Evolutionary conservation across 345 rosid genomes (phyloP), one percentile per base, ranked within the genome.

Genomic region (Gossypium thurberi): DNA sequence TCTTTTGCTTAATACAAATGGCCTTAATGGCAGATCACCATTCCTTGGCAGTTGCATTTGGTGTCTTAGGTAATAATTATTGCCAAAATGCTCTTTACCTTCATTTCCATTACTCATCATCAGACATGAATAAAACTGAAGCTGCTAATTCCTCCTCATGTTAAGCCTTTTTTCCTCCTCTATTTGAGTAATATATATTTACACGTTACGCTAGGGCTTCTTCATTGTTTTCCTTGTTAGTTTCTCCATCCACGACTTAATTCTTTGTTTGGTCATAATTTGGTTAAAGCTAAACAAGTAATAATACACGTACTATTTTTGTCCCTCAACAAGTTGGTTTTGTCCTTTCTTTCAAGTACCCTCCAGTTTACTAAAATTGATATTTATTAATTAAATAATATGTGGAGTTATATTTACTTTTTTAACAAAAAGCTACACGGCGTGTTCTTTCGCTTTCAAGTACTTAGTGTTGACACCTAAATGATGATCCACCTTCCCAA

Each of bases 31-130:
- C 55, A 69, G 53, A 71, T 46, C 85, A 83, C 69, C 89, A 77
- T 59, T 74, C 73, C 2, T 52, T 63, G 77, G 87, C 85, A 58
- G 21, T 80, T 61, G 74, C 80, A 42, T 94, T 90, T 74, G 98
- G 98, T 46, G 60, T 91, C 77, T 77, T 90, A 68, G 98, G 98
- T 93, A 88, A 53, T 53, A 10, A 56, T 20, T 56, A 18, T 18
- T 3, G 51, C n/a, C 25, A 18, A 51, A 46, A 52, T 33, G 48
- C 65, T 62, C 62, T 51, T 21, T 10, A 4, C 64, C 53, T 28
- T 28, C 68, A 40, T 8, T 26, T 13, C 42, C 42, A 26, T 26
- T 5, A 26, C 64, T 13, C 18, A 5, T 26, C 14, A 25, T 9
- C 1, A 10, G 23, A 56, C 60, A 56, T 56, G 18, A 21, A 20